Evolutionary conservation across 106 monocot genomes (phyloP).

Genomic region (Apostasia ramifera): DNA sequence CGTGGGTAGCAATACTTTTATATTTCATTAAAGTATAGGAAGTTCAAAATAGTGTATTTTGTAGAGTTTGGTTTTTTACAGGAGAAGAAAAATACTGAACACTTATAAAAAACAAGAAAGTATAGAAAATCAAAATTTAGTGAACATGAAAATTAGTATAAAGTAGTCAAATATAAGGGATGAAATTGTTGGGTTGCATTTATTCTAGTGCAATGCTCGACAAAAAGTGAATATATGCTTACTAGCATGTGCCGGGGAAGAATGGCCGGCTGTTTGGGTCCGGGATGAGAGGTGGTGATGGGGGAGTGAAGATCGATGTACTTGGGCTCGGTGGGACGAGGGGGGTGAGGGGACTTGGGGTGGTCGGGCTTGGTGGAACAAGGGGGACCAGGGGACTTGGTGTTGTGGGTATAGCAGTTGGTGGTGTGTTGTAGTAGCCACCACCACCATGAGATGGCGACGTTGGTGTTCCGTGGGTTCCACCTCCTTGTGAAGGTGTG

Average conservation of each 20-base stretch:
- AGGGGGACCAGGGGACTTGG: neutral
- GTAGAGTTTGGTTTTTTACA: neutral
- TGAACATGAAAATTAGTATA: too few species aligned
- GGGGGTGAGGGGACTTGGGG: neutral
- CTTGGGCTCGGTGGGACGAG: neutral
- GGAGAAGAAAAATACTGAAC: neutral
- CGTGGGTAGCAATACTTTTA: neutral
- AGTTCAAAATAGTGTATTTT: neutral
- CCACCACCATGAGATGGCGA: slow-evolving; percentile 3
- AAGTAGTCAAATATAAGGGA: too few species aligned
- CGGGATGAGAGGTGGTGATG: slow-evolving; percentile 8
- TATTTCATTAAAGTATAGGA: neutral
- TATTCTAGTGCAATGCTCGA: neutral
- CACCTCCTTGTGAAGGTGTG: slow-evolving; percentile 6
- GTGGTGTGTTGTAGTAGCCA: slow-evolving; percentile 17
- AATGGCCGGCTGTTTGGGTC: slow-evolving; percentile 14
- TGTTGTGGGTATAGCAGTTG: neutral
- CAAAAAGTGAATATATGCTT: neutral
- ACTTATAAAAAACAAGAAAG: neutral
- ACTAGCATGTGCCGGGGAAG: slow-evolving; percentile 15
- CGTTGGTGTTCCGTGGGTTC: neutral
- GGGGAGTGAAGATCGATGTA: neutral
- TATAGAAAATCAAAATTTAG: neutral
- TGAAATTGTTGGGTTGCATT: too few species aligned
- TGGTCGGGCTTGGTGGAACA: neutral